Percentiles rank a stretch among this genome's conserved stretches.
Conservation (phyloP, 176 grass and related monocot genomes). For the Dendrocalamus sinicus region DNA sequence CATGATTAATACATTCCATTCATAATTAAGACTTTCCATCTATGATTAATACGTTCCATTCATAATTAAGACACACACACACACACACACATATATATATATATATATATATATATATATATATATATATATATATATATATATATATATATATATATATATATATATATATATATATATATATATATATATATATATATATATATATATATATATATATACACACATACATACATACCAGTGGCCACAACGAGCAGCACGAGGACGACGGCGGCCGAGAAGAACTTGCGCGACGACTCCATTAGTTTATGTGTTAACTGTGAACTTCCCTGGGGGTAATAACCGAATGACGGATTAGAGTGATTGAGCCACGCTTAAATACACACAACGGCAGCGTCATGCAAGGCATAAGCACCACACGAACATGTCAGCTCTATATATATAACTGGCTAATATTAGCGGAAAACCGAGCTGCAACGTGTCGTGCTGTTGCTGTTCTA, state of each 20-base stretch:
- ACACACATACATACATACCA: not conserved
- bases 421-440: not conserved
- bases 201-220: too few relatives aligned
- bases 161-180: too few relatives aligned
- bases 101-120: too few relatives aligned
- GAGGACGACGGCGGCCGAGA: not conserved
- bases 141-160: too few relatives aligned
- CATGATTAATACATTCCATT: too few relatives aligned
- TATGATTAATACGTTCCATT: too few relatives aligned
- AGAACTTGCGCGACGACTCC: not conserved
- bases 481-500: not conserved
- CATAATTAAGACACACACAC: too few relatives aligned
- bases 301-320: not conserved
- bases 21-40: too few relatives aligned
- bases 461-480: not conserved
- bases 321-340: not conserved
- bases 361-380: not conserved
- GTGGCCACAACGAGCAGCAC: not conserved
- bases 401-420: not conserved
- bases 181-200: too few relatives aligned
- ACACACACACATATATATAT: too few relatives aligned
- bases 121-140: too few relatives aligned
- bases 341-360: not conserved
- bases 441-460: not conserved
- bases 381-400: not conserved